Conservation (phyloP, 2,329 filamentous ascomycete species). For the Colletotrichum sp. region DNA sequence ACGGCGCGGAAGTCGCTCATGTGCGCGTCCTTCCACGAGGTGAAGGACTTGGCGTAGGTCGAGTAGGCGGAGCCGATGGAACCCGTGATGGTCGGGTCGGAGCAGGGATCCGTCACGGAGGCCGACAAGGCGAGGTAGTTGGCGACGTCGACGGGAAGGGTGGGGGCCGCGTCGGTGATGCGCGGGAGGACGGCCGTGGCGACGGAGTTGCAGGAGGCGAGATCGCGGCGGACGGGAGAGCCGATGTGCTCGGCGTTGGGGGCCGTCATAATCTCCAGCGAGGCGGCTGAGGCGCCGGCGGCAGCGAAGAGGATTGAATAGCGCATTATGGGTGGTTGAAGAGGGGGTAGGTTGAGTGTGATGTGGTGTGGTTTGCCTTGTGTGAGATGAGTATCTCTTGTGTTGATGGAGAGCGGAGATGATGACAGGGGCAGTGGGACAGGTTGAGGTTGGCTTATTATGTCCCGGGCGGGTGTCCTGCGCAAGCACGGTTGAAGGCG, state of each 20-base stretch:
- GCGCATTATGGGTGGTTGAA: neutral
- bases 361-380: neutral
- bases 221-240: neutral
- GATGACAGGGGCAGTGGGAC: neutral
- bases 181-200: slow-evolving; percentile 23
- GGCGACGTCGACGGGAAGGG: slow-evolving; percentile 19
- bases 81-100: slow-evolving; percentile 30
- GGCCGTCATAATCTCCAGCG: neutral
- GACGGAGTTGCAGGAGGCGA: slow-evolving; percentile 18
- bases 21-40: slow-evolving; percentile 27
- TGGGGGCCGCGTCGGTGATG: slow-evolving; percentile 26
- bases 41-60: slow-evolving; percentile 24
- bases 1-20: slow-evolving; percentile 23
- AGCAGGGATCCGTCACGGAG: slow-evolving; percentile 27
- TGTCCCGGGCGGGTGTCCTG: neutral
- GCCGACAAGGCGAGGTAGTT: slow-evolving; percentile 25
- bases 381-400: neutral
- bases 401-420: neutral
- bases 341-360: neutral
- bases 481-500: neutral
- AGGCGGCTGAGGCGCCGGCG: neutral
- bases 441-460: neutral
- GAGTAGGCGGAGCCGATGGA: slow-evolving; percentile 29
- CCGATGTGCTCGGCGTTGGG: neutral
- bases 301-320: neutral